phyloP scores from a whole-genome alignment of 2,329 filamentous ascomycete genomes.

The Aspergillus sp. region DNA sequence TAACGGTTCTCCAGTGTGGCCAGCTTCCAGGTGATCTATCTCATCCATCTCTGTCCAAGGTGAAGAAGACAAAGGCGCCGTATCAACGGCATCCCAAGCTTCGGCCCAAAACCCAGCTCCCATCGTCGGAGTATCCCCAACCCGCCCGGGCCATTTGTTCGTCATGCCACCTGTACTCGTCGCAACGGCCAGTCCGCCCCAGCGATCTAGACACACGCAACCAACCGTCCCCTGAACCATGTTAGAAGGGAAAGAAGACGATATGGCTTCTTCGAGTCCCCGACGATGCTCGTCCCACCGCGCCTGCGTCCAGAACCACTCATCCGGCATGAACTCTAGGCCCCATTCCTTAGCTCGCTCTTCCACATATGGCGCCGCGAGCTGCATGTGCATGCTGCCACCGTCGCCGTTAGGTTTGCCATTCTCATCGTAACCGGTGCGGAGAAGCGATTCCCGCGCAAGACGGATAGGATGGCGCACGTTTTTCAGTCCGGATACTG shows the following conservation, averaged over 20 bases:
- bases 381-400: constrained; percentile 52
- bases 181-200: constrained; percentile 62
- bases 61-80: not conserved
- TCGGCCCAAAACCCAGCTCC: constrained; percentile 89
- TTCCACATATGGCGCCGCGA: constrained; percentile 63
- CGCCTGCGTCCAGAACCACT: constrained; percentile 70
- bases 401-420: constrained; percentile 40
- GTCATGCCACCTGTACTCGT: constrained; percentile 70
- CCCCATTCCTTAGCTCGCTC: constrained; percentile 54
- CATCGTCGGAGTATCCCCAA: constrained; percentile 76
- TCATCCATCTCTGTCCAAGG: no score
- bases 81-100: constrained; percentile 51
- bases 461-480: constrained; percentile 75
- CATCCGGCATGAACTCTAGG: constrained; percentile 58
- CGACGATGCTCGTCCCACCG: constrained; percentile 70
- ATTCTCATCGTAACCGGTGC: constrained; percentile 46
- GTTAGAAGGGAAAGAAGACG: no score
- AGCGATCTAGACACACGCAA: constrained; percentile 69
- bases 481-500: constrained; percentile 61
- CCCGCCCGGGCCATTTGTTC: constrained; percentile 76
- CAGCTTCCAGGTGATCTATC: no score
- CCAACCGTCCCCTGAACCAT: constrained; percentile 78
- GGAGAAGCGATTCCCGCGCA: constrained; percentile 60
- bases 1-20: no score
- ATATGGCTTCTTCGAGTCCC: constrained; percentile 38